Conservation (phyloP, 257 asterid genomes). For the Jacaranda copaia region DNA sequence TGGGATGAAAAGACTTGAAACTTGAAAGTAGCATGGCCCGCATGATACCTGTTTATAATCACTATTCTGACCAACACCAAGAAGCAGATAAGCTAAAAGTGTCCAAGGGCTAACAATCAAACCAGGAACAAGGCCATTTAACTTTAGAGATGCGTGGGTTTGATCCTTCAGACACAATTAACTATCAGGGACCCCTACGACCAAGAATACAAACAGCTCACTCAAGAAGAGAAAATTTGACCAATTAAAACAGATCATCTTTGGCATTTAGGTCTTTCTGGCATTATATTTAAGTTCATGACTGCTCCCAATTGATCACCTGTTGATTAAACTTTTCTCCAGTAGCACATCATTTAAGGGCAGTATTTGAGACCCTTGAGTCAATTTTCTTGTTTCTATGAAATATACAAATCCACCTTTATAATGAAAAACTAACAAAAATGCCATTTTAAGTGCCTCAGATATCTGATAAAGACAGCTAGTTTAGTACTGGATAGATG, state of each 20-base stretch:
- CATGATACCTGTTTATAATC: not conserved
- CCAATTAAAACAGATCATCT: conserved; percentile 20
- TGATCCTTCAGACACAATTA: conserved; percentile 10
- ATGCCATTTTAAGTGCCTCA: conserved; percentile 26
- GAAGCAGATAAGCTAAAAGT: no score
- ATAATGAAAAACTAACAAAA: not conserved
- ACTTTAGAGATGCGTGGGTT: not conserved
- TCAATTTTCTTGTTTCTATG: not conserved
- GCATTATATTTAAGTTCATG: conserved; percentile 6
- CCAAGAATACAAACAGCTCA: conserved; percentile 8
- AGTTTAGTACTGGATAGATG: not conserved
- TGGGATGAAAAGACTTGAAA: no score
- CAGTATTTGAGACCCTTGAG: conserved; percentile 22
- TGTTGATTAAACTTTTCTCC: conserved; percentile 1
- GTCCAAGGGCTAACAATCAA: not conserved
- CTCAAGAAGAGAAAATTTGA: conserved; percentile 18
- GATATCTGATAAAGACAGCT: not conserved
- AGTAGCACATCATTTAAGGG: not conserved
- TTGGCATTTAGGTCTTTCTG: not conserved
- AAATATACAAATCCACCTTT: not conserved
- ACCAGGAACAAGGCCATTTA: not conserved
- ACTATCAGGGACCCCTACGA: not conserved
- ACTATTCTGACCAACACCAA: not conserved
- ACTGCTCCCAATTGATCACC: conserved; percentile 21
- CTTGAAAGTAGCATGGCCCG: no score